Conservation (phyloP, 2,329 filamentous ascomycete species). For the Pseudophaeomoniella oleicola region DNA sequence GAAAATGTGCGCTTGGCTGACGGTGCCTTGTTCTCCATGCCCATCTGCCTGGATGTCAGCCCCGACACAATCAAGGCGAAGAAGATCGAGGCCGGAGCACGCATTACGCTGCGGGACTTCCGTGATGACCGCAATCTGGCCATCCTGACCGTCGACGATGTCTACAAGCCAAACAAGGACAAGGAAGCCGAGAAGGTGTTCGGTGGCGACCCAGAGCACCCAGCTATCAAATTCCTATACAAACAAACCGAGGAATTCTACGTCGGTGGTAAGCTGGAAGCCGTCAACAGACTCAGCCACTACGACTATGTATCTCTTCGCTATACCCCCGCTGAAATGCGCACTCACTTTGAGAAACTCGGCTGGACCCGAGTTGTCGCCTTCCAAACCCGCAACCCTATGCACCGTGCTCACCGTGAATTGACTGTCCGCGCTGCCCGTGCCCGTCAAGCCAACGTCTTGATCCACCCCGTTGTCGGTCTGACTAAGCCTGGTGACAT, state of each 20-base stretch:
- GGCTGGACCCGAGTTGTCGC: constrained; percentile 96
- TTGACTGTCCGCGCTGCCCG: constrained; percentile 93
- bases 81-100: constrained; percentile 63
- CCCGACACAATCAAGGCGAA: constrained; percentile 60
- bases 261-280: constrained; percentile 89
- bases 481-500: constrained; percentile 98
- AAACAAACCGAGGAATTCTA: constrained; percentile 73
- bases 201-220: constrained; percentile 80
- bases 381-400: constrained; percentile 98
- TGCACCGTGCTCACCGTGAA: constrained; percentile 97
- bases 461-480: constrained; percentile 97
- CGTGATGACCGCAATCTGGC: constrained; percentile 92
- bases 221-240: constrained; percentile 81
- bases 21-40: constrained; percentile 89
- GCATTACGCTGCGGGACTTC: constrained; percentile 83
- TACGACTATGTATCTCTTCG: constrained; percentile 97
- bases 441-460: constrained; percentile 90
- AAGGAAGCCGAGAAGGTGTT: constrained; percentile 92
- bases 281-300: constrained; percentile 88
- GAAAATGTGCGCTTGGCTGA: constrained; percentile 72
- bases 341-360: constrained; percentile 97
- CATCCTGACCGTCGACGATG: constrained; percentile 87
- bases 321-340: constrained; percentile 91
- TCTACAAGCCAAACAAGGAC: constrained; percentile 89
- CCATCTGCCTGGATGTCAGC: constrained; percentile 81